Base-by-base conservation (phyloP, 1,139 yeast species). In the Kodamaea anthophila region DNA sequence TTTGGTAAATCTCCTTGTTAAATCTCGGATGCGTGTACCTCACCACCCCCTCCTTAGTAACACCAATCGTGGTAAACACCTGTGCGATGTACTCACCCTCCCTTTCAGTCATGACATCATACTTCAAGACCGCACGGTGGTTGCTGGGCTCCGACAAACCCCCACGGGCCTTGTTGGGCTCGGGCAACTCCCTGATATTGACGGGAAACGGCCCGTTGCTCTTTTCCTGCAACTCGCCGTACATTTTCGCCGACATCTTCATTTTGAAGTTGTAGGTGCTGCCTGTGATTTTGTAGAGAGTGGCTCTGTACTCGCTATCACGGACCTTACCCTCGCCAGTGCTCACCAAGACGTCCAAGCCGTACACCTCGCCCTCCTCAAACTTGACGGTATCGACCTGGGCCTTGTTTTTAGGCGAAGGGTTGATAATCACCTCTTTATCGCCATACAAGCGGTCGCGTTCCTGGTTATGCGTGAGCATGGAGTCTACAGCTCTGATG, bases 281-380 rank as follows among this genome's bases (percentile, higher is more conserved):
- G 40, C 84, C 87, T 28, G 85, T 77, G 55, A 80, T 70, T 59
- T 82, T 81, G 70, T 71, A 82, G 45, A 83, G 65, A 23, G 87
- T 72, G 40, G 93, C 81, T 50, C 74, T 73, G 51, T 70, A 67
- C 42, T 74, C 72, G 31, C 78, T 65, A 39, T 62, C 60, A 53
- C 73, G 71, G 39, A 79, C 82, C 62, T 80, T 79, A 39, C 93
- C 93, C 29, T 73, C 76, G 12, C 80, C 74, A 30, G 86, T 67
- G 15, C 85, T 72, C 40, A 82, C 68, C 44, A 82, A 68, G 38
- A 82, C 69, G 49, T 82, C 93, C 46, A 82, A 64, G 30, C 91
- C 93, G 52, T 75, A 82, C 26, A 82, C 91, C 51, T 82, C 88
- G 49, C 78, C 77, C 53, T 77, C 85, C 53, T 74, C 86, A 46